Base-by-base conservation (phyloP, 1,284 basidiomycete genomes). In the Ceraceosorus bombacis region DNA sequence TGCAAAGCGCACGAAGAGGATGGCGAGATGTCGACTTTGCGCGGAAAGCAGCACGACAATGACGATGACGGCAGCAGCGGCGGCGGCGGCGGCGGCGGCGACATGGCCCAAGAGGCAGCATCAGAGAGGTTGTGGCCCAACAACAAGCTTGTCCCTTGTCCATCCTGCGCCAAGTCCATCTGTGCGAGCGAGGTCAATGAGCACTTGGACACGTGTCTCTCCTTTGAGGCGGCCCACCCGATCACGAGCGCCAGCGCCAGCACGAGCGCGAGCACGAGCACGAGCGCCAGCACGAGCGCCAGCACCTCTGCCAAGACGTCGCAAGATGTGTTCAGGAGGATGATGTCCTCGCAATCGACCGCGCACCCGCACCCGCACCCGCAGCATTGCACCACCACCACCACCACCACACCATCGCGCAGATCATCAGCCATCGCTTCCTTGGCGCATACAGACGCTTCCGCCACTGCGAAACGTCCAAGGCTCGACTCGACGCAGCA, bases 191-290 rank as follows among this genome's bases (percentile, higher is more conserved):
- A 68, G 40, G 64, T 75, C 57, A 75, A 75, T 54, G 64, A 65
- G 10, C 73, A 75, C 51, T 68, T 75, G 43, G 73, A 75, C 41
- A 53, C 57, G 1, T 75, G 73, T 52, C 63, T 74, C 36, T 15
- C 41, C 17, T 40, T n/a, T 37, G 36, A 41, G 37, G 2, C 15
- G 13, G 55, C 9, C 55, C 13, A 17, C 50, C 13, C n/a, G 27
- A 2, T 52, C 50, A 60, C 27, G n/a, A 57, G 15, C 5, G 41
- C 51, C 17, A 60, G 49, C 2, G 13, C 13, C 40, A 49, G n/a
- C n/a, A n/a, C n/a, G n/a, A n/a, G n/a, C n/a, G n/a, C n/a, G n/a
- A n/a, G n/a, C n/a, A n/a, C n/a, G n/a, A n/a, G n/a, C n/a, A n/a
- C n/a, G n/a, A n/a, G n/a, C n/a, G n/a, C n/a, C n/a, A n/a, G n/a